Conservation (phyloP, 2,329 filamentous ascomycete species). For the Raffaelea ambrosiae region DNA sequence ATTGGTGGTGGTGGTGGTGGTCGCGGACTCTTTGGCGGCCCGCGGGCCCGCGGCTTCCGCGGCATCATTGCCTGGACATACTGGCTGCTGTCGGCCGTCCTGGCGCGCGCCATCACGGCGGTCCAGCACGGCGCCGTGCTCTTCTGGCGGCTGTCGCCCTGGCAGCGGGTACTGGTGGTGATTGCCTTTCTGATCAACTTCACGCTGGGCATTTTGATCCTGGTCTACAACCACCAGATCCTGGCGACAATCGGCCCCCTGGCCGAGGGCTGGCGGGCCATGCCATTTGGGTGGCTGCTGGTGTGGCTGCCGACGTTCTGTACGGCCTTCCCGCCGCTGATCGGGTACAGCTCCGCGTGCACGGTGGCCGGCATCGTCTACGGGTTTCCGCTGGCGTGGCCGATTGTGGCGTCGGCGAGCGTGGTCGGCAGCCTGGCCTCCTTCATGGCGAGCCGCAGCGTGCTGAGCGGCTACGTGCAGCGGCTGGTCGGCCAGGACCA, state of each 20-base stretch:
- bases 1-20: not conserved
- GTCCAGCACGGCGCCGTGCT: conserved; percentile 2
- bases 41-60: not conserved
- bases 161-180: conserved; percentile 54
- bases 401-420: conserved; percentile 71
- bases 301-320: conserved; percentile 67
- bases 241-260: conserved; percentile 67
- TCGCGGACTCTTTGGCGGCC: not conserved
- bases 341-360: conserved; percentile 73
- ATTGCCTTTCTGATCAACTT: conserved; percentile 40
- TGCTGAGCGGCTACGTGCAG: conserved; percentile 72
- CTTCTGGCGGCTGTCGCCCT: conserved; percentile 46
- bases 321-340: conserved; percentile 77
- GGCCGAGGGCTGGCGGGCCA: conserved; percentile 67
- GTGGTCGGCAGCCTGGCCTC: conserved; percentile 68
- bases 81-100: not conserved
- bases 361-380: conserved; percentile 47
- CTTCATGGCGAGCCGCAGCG: conserved; percentile 71
- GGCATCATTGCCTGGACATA: not conserved
- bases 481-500: conserved; percentile 73
- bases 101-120: not conserved
- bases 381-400: conserved; percentile 61
- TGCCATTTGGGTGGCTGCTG: conserved; percentile 64
- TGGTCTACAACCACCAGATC: conserved; percentile 72
- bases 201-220: conserved; percentile 55